Conservation (phyloP, 768 basidiomycete genomes). For the Auriscalpium orientale region DNA sequence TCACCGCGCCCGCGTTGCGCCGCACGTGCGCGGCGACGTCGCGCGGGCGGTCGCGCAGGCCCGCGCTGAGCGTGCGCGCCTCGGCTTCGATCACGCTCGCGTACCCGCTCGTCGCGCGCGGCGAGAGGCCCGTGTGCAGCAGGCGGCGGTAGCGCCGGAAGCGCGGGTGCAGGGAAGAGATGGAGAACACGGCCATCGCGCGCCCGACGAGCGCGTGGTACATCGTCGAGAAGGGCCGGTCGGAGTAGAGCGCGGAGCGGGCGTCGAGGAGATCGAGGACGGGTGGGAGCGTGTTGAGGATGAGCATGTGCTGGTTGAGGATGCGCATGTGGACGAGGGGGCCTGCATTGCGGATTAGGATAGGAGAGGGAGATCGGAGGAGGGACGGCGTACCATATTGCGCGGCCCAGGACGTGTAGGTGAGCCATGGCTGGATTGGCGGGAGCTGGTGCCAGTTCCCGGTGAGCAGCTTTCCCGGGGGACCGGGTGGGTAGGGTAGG, state of each 20-base stretch:
- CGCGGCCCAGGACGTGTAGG: not conserved
- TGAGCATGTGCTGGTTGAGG: not conserved
- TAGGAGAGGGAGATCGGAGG: not conserved
- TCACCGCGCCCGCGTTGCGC: constrained; percentile 31
- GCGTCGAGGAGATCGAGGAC: not conserved
- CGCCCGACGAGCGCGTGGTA: constrained; percentile 35
- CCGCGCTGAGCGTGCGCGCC: constrained; percentile 5
- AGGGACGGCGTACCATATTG: not conserved
- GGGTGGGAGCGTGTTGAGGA: not conserved
- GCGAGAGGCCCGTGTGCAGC: constrained; percentile 29
- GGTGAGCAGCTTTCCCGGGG: not conserved
- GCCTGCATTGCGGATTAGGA: not conserved
- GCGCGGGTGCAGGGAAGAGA: constrained; percentile 30
- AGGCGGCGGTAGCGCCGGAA: constrained; percentile 36
- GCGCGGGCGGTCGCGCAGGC: constrained; percentile 26
- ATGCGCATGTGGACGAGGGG: not conserved
- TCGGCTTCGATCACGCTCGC: constrained; percentile 13
- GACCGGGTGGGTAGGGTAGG: not conserved
- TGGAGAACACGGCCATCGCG: constrained; percentile 35
- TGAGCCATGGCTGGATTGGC: not conserved
- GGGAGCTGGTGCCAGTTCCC: not conserved
- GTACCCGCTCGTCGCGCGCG: constrained; percentile 28
- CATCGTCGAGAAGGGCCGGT: constrained; percentile 16
- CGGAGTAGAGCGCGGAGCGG: not conserved
- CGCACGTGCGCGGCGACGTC: constrained; percentile 30